phyloP scores from a whole-genome alignment of 2,329 filamentous ascomycete genomes.

The Sarocladiaceae sp. region DNA sequence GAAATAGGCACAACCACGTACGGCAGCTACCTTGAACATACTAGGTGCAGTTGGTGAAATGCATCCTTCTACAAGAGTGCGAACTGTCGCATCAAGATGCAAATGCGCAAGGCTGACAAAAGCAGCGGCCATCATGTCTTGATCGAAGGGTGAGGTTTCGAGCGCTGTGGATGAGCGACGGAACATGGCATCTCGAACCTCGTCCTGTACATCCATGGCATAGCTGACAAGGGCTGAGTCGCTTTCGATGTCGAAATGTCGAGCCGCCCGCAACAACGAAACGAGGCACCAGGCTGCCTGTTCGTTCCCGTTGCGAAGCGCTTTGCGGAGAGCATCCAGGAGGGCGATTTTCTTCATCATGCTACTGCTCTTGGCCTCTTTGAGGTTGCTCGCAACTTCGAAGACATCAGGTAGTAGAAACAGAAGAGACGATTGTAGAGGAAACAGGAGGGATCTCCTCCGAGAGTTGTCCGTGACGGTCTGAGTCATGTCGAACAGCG shows the following conservation, averaged over 20 bases:
- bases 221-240: conserved; percentile 61
- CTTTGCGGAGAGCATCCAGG: conserved; percentile 56
- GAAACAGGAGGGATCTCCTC: conserved; percentile 50
- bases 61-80: conserved; percentile 50
- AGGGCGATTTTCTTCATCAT: conserved; percentile 62
- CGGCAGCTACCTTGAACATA: conserved; percentile 55
- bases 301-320: conserved; percentile 58
- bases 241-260: conserved; percentile 57
- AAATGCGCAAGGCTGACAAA: conserved; percentile 60
- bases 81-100: conserved; percentile 52
- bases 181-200: conserved; percentile 61
- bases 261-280: conserved; percentile 53
- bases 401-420: conserved; percentile 64
- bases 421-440: conserved; percentile 56
- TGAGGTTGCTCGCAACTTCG: conserved; percentile 61
- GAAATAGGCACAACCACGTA: conserved; percentile 58
- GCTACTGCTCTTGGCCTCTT: conserved; percentile 54
- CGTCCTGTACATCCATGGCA: conserved; percentile 63
- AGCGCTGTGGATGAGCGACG: conserved; percentile 40
- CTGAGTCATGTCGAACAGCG: conserved; percentile 62
- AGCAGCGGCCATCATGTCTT: conserved; percentile 58
- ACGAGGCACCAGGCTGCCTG: conserved; percentile 62
- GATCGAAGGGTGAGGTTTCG: conserved; percentile 49
- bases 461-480: conserved; percentile 52
- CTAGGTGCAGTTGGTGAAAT: conserved; percentile 50